These are phyloP conservation scores for Claviceps purpurea DNA, from an alignment of 2,329 filamentous ascomycete species.

Conservation along the genomic window DNA sequence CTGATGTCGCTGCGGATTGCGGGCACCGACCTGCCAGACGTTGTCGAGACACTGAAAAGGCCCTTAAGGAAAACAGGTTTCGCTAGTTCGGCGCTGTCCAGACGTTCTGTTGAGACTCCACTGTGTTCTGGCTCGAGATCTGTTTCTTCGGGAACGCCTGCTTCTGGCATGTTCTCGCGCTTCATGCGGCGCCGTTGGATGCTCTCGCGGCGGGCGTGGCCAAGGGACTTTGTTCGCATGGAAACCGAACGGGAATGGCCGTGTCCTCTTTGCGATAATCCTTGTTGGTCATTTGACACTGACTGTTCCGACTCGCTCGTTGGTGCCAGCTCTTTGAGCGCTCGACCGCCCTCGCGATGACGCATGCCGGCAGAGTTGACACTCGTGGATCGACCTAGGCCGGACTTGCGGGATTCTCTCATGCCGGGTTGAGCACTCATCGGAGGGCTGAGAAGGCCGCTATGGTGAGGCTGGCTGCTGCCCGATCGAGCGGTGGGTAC, in stretches of 20 bases:
- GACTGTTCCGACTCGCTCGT: constrained; percentile 74
- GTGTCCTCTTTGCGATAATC: constrained; percentile 36
- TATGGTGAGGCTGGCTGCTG: constrained; percentile 58
- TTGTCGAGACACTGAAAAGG: constrained; percentile 92
- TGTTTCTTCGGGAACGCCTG: constrained; percentile 82
- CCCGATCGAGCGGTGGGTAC: constrained; percentile 37
- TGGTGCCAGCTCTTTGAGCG: constrained; percentile 51
- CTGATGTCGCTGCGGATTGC: constrained; percentile 85
- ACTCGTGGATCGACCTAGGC: constrained; percentile 74
- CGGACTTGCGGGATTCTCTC: constrained; percentile 45
- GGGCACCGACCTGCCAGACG: constrained; percentile 76
- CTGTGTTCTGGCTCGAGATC: constrained; percentile 61
- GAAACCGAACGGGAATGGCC: constrained; percentile 46
- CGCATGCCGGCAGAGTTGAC: constrained; percentile 80
- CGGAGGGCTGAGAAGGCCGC: constrained; percentile 66
- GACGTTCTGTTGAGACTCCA: constrained; percentile 44
- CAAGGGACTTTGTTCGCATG: constrained; percentile 71
- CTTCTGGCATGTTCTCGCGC: constrained; percentile 57
- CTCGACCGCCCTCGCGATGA: constrained; percentile 38
- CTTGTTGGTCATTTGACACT: constrained; percentile 38
- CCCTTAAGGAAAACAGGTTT: constrained; percentile 95
- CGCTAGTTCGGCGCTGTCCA: constrained; percentile 62
- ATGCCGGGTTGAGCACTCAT: constrained; percentile 40
- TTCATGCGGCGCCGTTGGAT: constrained; percentile 74
- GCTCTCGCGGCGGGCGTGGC: constrained; percentile 79